Evolutionary conservation across 371 early-diverging fungal species (phyloP).

Genomic region (Zopfochytrium polystomum): DNA sequence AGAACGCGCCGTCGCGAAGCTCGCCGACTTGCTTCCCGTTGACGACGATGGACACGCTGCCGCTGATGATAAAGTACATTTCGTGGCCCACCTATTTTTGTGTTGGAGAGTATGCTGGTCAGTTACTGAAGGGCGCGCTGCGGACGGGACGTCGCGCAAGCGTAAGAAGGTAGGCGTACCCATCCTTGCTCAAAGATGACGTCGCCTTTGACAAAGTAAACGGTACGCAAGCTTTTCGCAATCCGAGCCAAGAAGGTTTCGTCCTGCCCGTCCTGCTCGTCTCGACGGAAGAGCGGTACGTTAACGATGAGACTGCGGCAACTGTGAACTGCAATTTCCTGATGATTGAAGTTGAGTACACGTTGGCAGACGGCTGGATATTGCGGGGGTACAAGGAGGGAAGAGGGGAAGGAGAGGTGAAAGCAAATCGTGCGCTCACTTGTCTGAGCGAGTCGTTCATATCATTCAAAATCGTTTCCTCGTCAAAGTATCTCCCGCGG

Average conservation of each 20-base stretch:
- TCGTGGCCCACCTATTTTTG: conserved; percentile 32
- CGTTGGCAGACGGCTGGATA: conserved; percentile 29
- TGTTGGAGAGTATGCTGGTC: conserved; percentile 20
- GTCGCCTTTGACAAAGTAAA: conserved; percentile 37
- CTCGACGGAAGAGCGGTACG: conserved; percentile 33
- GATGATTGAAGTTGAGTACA: conserved; percentile 35
- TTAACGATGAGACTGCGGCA: conserved; percentile 35
- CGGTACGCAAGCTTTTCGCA: conserved; percentile 29
- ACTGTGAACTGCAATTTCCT: conserved; percentile 39
- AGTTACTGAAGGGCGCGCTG: conserved; percentile 24
- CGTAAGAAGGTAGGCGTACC: conserved; percentile 31
- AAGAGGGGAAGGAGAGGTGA: neutral
- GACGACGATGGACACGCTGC: conserved; percentile 25
- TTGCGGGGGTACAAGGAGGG: conserved; percentile 22
- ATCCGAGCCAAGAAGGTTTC: conserved; percentile 30
- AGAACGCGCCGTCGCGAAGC: conserved; percentile 33
- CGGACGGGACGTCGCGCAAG: conserved; percentile 30
- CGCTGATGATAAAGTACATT: conserved; percentile 38
- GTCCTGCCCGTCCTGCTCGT: conserved; percentile 36
- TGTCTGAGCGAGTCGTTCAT: conserved; percentile 32
- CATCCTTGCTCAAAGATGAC: conserved; percentile 31
- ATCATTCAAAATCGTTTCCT: conserved; percentile 33
- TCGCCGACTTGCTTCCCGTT: conserved; percentile 25
- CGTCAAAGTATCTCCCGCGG: conserved; percentile 40
- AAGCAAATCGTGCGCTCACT: no score